Evolutionary conservation across 2,329 filamentous ascomycete species (phyloP).

Genomic region (Claviceps sp.): DNA sequence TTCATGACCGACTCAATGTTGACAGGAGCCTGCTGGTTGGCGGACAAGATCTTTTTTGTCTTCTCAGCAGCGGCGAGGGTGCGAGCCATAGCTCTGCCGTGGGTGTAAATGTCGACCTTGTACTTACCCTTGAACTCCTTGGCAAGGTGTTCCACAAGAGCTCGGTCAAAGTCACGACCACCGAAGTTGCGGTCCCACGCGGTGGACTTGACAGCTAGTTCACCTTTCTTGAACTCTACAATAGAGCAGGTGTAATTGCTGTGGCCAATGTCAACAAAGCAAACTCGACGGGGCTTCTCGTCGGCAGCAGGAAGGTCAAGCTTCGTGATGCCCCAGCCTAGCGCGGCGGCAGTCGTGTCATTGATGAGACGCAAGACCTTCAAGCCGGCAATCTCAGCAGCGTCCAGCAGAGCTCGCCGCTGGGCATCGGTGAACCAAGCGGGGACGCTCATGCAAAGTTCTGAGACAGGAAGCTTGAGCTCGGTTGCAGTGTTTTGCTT

Average conservation of each 20-base stretch:
- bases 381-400: conserved; percentile 82
- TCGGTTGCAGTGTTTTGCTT: conserved; percentile 77
- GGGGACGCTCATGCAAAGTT: conserved; percentile 87
- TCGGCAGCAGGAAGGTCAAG: conserved; percentile 77
- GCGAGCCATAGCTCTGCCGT: conserved; percentile 80
- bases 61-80: conserved; percentile 86
- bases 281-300: conserved; percentile 82
- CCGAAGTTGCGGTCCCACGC: conserved; percentile 93
- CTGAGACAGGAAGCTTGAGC: conserved; percentile 79
- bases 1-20: conserved; percentile 99
- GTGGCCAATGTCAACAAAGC: conserved; percentile 90
- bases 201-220: conserved; percentile 85
- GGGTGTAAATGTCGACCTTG: conserved; percentile 88
- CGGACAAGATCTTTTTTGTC: conserved; percentile 95
- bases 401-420: conserved; percentile 78
- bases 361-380: conserved; percentile 93
- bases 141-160: conserved; percentile 85
- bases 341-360: conserved; percentile 89
- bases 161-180: conserved; percentile 93
- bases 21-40: conserved; percentile 81
- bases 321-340: conserved; percentile 97
- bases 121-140: conserved; percentile 95
- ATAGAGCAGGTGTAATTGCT: conserved; percentile 91
- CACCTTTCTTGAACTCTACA: conserved; percentile 94
- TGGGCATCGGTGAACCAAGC: conserved; percentile 96